These are phyloP conservation scores for Hemisphaericaspora lyxosophila DNA, from an alignment of 1,139 yeast genomes.

Conservation along the genomic window DNA sequence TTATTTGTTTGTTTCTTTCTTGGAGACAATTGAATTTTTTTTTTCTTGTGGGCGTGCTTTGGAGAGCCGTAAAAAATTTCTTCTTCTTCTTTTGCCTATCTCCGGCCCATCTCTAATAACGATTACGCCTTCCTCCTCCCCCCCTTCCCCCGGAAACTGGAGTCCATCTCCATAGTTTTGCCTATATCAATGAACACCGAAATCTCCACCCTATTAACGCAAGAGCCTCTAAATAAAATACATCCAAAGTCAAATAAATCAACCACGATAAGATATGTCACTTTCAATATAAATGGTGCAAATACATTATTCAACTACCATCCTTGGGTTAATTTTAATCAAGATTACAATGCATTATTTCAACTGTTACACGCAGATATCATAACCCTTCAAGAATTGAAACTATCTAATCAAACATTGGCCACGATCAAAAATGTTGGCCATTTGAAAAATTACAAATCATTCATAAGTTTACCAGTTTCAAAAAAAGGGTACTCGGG, in stretches of 20 bases:
- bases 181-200: neutral
- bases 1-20: too few relatives aligned
- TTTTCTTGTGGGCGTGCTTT: too few relatives aligned
- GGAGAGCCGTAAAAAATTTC: too few relatives aligned
- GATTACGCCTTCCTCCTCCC: too few relatives aligned
- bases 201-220: conserved; percentile 2
- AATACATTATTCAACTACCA: conserved; percentile 76
- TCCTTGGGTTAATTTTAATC: conserved; percentile 68
- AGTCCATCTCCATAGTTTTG: too few relatives aligned
- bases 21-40: too few relatives aligned
- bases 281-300: conserved; percentile 86
- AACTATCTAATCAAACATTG: conserved; percentile 56
- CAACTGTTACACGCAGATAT: conserved; percentile 66
- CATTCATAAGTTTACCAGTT: conserved; percentile 70
- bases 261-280: conserved; percentile 44
- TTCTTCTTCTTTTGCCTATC: too few relatives aligned
- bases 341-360: conserved; percentile 52
- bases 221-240: conserved; percentile 16
- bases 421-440: conserved; percentile 47
- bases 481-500: conserved; percentile 84
- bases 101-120: too few relatives aligned
- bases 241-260: conserved; percentile 8
- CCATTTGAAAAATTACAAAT: conserved; percentile 53
- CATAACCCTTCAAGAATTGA: conserved; percentile 81
- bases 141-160: too few relatives aligned